Evolutionary conservation across 805 yeast species (phyloP).

Genomic region (Sporopachydermia lactativora): DNA sequence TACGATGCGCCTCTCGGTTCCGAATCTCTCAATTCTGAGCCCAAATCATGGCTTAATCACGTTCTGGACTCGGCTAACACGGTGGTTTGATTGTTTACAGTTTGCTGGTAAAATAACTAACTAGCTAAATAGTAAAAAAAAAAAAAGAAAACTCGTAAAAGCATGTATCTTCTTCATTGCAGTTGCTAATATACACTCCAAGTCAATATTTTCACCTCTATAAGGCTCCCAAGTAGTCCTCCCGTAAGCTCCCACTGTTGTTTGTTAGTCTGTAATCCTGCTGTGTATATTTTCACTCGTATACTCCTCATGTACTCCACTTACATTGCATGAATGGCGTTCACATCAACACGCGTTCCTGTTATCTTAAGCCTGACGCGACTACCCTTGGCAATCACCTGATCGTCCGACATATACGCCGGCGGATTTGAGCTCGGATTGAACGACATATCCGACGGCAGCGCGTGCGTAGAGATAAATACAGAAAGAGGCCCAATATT

Average conservation of each 20-base stretch:
- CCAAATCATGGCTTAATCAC: too few relatives aligned
- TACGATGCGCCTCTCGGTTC: constrained; percentile 1
- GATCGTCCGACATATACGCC: constrained; percentile 93
- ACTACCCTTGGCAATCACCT: constrained; percentile 86
- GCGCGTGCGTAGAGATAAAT: constrained; percentile 81
- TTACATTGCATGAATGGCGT: constrained; percentile 83
- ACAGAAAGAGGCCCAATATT: constrained; percentile 96
- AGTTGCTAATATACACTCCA: background rate
- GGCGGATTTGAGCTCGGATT: constrained; percentile 97
- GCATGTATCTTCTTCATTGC: background rate
- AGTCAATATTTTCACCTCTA: too few relatives aligned
- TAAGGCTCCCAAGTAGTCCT: constrained; percentile 88
- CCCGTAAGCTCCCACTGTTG: constrained; percentile 75
- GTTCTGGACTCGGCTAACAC: too few relatives aligned
- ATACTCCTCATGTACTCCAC: constrained; percentile 53
- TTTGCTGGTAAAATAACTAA: too few relatives aligned
- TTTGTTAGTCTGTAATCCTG: too few relatives aligned
- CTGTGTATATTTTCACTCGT: too few relatives aligned
- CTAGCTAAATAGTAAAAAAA: too few relatives aligned
- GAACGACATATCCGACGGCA: constrained; percentile 86
- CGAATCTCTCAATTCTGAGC: too few relatives aligned
- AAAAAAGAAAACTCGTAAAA: too few relatives aligned
- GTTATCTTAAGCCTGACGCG: constrained; percentile 89
- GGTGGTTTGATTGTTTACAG: too few relatives aligned
- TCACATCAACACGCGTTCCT: constrained; percentile 95